A percentile compares a stretch with the other conserved stretches of the same genome.
phyloP scores from a whole-genome alignment of 139 green algal species.

The Volvox africanus region DNA sequence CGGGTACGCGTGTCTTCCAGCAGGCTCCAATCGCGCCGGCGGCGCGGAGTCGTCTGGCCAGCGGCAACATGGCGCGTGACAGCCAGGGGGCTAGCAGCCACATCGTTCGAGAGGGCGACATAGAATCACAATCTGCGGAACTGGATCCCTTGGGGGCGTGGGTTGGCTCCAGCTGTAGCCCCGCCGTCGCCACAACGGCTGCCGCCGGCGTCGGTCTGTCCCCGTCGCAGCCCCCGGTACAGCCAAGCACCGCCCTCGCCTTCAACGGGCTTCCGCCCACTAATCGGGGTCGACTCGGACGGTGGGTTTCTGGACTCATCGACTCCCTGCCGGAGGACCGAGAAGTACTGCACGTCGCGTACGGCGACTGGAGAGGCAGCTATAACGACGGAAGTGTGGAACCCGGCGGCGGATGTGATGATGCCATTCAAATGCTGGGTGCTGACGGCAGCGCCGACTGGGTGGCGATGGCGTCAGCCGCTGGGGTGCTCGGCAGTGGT shows the following conservation, averaged over 20 bases:
- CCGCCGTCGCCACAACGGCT: not conserved
- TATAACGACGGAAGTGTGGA: not conserved
- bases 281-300: not conserved
- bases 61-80: not conserved
- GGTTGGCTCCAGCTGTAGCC: not conserved
- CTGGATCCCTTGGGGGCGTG: conserved; percentile 10
- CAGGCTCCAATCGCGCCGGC: not conserved
- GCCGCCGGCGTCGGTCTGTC: not conserved
- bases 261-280: not conserved
- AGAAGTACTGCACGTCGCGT: not conserved
- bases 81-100: not conserved
- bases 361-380: not conserved
- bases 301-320: not conserved
- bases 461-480: not conserved
- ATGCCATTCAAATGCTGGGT: conserved; percentile 11
- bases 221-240: not conserved
- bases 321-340: conserved; percentile 42
- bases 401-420: not conserved
- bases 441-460: not conserved
- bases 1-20: not conserved
- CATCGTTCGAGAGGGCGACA: not conserved
- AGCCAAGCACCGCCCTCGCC: not conserved
- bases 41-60: conserved; percentile 26
- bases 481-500: not conserved
- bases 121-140: not conserved